Percentiles rank a stretch among this genome's conserved stretches.
These are phyloP conservation scores for Fomes fomentarius DNA, from an alignment of 1,284 basidiomycete genomes.

Conservation along the genomic window DNA sequence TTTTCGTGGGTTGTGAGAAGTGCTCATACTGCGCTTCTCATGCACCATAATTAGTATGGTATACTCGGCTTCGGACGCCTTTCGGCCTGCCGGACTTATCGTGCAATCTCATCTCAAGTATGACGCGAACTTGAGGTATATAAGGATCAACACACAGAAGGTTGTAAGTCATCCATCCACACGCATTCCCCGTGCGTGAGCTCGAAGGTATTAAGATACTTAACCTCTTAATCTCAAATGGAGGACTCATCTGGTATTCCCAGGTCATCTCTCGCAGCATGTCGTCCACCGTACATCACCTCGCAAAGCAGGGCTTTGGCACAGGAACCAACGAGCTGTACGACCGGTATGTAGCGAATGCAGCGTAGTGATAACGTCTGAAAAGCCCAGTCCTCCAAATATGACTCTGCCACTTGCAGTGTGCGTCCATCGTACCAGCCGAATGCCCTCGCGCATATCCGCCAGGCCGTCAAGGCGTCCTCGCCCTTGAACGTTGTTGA, in stretches of 20 bases:
- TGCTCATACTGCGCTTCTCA: background rate
- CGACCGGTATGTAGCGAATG: conserved; percentile 55
- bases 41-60: background rate
- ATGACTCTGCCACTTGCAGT: conserved; percentile 37
- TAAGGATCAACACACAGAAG: background rate
- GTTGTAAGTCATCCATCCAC: background rate
- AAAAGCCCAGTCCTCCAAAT: background rate
- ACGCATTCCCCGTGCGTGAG: no score
- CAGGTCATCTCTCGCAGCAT: conserved; percentile 5
- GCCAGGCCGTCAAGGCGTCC: conserved; percentile 41
- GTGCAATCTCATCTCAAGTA: background rate
- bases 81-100: conserved; percentile 2
- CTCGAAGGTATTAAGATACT: no score
- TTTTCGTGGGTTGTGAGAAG: background rate
- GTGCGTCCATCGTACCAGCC: conserved; percentile 75
- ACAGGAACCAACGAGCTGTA: conserved; percentile 76
- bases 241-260: background rate
- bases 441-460: conserved; percentile 58
- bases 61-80: background rate
- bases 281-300: conserved; percentile 42
- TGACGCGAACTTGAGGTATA: background rate
- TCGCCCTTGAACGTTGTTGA: conserved; percentile 66
- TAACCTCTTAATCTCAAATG: no score
- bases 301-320: conserved; percentile 71
- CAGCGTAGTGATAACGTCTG: no score